These are phyloP conservation scores for Begonia loranthoides DNA, from an alignment of 306 rosid species.

Conservation along the genomic window DNA sequence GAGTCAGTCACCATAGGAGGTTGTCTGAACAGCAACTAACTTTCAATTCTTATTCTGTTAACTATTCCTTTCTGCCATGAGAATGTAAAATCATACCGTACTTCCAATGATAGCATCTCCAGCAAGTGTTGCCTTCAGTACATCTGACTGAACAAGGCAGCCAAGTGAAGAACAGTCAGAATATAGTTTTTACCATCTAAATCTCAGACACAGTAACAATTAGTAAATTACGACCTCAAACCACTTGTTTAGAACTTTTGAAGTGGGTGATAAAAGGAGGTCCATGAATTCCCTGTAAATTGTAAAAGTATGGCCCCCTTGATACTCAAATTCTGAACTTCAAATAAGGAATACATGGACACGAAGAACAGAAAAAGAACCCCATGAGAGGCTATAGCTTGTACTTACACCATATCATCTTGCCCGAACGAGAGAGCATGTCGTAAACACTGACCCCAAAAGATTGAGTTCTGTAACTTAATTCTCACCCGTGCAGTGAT, in stretches of 20 bases:
- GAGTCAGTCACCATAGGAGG: too few species aligned
- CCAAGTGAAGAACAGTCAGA: constrained; percentile 4
- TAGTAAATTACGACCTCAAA: constrained; percentile 42
- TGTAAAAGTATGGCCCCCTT: too few species aligned
- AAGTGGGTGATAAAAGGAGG: constrained; percentile 59
- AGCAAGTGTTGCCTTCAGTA: constrained; percentile 77
- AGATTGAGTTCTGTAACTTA: constrained; percentile 44
- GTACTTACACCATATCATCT: constrained; percentile 59
- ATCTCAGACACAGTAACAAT: constrained; percentile 1
- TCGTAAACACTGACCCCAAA: constrained; percentile 51
- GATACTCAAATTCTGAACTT: too few species aligned
- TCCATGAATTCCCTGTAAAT: constrained; percentile 46
- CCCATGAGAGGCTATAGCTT: too few species aligned
- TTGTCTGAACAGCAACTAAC: too few species aligned
- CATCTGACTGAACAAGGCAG: constrained; percentile 43
- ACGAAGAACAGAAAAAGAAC: too few species aligned
- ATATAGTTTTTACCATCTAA: constrained; percentile 1
- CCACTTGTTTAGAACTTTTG: constrained; percentile 64
- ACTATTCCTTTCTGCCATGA: too few species aligned
- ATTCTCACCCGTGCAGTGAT: constrained; percentile 34
- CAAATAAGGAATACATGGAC: too few species aligned
- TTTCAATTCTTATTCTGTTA: too few species aligned
- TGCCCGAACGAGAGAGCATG: constrained; percentile 51
- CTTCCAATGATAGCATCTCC: constrained; percentile 63
- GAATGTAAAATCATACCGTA: constrained; percentile 32